Evolutionary conservation across 2,329 filamentous ascomycete genomes (phyloP).

Genomic region (Colletotrichum lindemuthianum): DNA sequence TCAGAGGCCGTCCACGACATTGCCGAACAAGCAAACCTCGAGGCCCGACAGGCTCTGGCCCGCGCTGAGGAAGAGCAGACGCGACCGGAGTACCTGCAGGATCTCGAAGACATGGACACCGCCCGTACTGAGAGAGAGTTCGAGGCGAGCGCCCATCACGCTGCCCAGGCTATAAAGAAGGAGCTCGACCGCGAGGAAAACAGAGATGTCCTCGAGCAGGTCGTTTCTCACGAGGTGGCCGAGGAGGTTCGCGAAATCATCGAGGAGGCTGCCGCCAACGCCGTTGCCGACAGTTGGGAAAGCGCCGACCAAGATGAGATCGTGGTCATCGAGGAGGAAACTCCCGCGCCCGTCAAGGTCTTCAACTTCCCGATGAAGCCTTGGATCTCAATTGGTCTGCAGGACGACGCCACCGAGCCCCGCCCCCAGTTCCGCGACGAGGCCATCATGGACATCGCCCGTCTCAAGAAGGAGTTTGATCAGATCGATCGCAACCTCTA

Average conservation of each 20-base stretch:
- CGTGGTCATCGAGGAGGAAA: constrained; percentile 72
- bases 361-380: constrained; percentile 98
- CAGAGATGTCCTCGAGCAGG: constrained; percentile 62
- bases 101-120: constrained; percentile 60
- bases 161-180: constrained; percentile 61
- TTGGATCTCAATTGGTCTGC: constrained; percentile 88
- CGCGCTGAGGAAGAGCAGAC: constrained; percentile 70
- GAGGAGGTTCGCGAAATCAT: constrained; percentile 60
- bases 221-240: constrained; percentile 61
- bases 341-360: constrained; percentile 75
- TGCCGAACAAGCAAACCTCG: constrained; percentile 61
- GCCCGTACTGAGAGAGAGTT: constrained; percentile 65
- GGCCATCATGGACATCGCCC: constrained; percentile 89
- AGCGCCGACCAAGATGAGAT: constrained; percentile 80
- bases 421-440: constrained; percentile 78
- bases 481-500: constrained; percentile 95
- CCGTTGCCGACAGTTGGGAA: constrained; percentile 90
- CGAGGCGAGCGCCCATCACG: constrained; percentile 58
- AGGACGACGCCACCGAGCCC: constrained; percentile 63
- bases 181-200: constrained; percentile 66
- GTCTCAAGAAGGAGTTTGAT: constrained; percentile 97
- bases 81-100: constrained; percentile 62
- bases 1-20: constrained; percentile 75
- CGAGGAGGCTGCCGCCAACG: constrained; percentile 65
- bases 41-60: constrained; percentile 73